Evolutionary conservation across 495 filamentous ascomycete species (phyloP).

Genomic region (Trichoderma gamsii): DNA sequence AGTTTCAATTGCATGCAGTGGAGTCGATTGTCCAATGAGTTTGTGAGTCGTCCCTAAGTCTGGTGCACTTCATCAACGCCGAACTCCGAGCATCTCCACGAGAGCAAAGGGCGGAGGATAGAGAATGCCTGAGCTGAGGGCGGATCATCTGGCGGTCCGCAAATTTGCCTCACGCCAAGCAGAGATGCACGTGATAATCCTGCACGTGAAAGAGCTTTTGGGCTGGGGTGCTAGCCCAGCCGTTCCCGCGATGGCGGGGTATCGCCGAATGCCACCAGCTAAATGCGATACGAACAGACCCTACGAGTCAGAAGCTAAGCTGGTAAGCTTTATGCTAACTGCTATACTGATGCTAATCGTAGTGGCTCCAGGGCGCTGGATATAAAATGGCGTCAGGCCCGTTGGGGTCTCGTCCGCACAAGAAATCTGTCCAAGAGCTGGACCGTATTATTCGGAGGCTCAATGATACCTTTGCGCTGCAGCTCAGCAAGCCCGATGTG

Average conservation of each 20-base stretch:
- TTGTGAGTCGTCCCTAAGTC: neutral
- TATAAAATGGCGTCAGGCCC: neutral
- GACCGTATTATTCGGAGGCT: neutral
- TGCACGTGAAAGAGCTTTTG: neutral
- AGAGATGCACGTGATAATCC: neutral
- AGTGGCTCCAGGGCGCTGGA: too few species aligned
- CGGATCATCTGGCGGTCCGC: conserved; percentile 13
- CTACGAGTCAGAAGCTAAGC: neutral
- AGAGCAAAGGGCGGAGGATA: neutral
- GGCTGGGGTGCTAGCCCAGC: too few species aligned
- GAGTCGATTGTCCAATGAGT: conserved; percentile 9
- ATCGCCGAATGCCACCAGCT: neutral
- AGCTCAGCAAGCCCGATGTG: conserved; percentile 14
- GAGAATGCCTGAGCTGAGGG: neutral
- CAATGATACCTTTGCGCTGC: neutral
- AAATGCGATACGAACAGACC: neutral
- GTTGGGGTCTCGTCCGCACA: neutral
- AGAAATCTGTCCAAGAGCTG: neutral
- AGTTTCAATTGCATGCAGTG: neutral
- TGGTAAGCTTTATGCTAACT: too few species aligned
- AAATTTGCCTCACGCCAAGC: neutral
- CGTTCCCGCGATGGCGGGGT: too few species aligned
- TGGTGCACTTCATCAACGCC: conserved; percentile 1
- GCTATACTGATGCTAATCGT: too few species aligned
- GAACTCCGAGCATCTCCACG: conserved; percentile 15